A percentile compares a stretch with the other conserved stretches of the same genome.
Evolutionary conservation across 139 green algal species (phyloP).

Genomic region (Picochlorum sp.): DNA sequence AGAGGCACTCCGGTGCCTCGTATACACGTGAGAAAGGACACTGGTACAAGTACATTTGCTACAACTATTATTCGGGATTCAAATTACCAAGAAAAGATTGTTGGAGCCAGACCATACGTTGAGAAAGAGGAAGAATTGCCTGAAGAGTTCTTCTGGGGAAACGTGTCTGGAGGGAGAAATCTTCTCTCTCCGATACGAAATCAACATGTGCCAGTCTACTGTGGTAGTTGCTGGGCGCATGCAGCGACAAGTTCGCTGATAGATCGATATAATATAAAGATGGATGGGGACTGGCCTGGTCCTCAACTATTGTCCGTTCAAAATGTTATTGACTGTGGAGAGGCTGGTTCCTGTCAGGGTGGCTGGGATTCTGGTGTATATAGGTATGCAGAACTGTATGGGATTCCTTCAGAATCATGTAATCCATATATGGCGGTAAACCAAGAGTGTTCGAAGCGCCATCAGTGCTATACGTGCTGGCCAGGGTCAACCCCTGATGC

Average conservation of each 20-base stretch:
- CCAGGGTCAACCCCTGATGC: slow-evolving; percentile 8
- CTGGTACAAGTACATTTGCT: background rate
- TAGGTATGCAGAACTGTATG: slow-evolving; percentile 43
- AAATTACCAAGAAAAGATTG: background rate
- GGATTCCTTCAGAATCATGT: slow-evolving; percentile 83
- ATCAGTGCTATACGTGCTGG: slow-evolving; percentile 67
- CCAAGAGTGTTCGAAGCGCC: slow-evolving; percentile 46
- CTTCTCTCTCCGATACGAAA: slow-evolving; percentile 60
- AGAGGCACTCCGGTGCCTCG: too few species aligned
- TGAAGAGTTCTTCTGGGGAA: slow-evolving; percentile 35
- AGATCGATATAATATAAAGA: slow-evolving; percentile 80
- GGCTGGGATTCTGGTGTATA: slow-evolving; percentile 47
- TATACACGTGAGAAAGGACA: too few species aligned
- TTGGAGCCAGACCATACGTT: slow-evolving; percentile 5
- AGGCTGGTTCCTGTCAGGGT: slow-evolving; percentile 36
- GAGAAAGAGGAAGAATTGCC: slow-evolving; percentile 11
- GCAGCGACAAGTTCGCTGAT: slow-evolving; percentile 58
- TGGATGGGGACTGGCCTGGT: slow-evolving; percentile 39
- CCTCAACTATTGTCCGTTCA: slow-evolving; percentile 55
- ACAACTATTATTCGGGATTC: background rate
- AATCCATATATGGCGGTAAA: slow-evolving; percentile 65
- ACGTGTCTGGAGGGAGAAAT: slow-evolving; percentile 49
- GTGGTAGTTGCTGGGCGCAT: slow-evolving; percentile 75
- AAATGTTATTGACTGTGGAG: slow-evolving; percentile 77
- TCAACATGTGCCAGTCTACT: slow-evolving; percentile 68